Evolutionary conservation across 257 asterid species (phyloP).

Genomic region (Oldenlandia corymbosa): DNA sequence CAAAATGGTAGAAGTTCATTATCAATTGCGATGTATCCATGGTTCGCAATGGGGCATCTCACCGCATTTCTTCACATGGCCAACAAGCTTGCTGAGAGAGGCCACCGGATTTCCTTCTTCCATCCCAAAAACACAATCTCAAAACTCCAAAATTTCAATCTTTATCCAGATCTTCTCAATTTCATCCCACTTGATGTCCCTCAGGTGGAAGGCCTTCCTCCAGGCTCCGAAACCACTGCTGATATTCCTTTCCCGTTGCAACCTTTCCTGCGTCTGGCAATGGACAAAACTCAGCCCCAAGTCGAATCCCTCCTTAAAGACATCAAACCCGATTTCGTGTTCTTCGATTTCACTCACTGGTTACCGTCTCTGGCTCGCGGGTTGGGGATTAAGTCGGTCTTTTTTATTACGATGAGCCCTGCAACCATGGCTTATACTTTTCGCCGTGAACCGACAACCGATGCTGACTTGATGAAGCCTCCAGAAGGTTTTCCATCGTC

Average conservation of each 20-base stretch:
- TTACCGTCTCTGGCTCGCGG: background rate
- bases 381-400: background rate
- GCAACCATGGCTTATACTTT: background rate
- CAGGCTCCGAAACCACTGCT: constrained; percentile 10
- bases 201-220: constrained; percentile 7
- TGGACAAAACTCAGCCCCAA: constrained; percentile 1
- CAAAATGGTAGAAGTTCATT: constrained; percentile 17
- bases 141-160: constrained; percentile 4
- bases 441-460: background rate
- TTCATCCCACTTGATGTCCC: constrained; percentile 8
- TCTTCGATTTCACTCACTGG: constrained; percentile 13
- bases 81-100: constrained; percentile 47
- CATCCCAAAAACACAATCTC: constrained; percentile 34
- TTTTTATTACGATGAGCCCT: background rate
- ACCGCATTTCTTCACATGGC: constrained; percentile 48
- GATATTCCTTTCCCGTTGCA: constrained; percentile 4
- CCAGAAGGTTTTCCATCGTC: constrained; percentile 5
- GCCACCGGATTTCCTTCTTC: constrained; percentile 41
- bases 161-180: background rate
- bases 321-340: background rate
- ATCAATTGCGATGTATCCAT: constrained; percentile 45
- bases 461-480: constrained; percentile 8
- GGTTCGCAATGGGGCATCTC: constrained; percentile 62
- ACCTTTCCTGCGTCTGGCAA: constrained; percentile 5
- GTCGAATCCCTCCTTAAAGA: background rate